Base-by-base conservation (phyloP, 768 basidiomycete genomes). In the Phylloporus sp. region DNA sequence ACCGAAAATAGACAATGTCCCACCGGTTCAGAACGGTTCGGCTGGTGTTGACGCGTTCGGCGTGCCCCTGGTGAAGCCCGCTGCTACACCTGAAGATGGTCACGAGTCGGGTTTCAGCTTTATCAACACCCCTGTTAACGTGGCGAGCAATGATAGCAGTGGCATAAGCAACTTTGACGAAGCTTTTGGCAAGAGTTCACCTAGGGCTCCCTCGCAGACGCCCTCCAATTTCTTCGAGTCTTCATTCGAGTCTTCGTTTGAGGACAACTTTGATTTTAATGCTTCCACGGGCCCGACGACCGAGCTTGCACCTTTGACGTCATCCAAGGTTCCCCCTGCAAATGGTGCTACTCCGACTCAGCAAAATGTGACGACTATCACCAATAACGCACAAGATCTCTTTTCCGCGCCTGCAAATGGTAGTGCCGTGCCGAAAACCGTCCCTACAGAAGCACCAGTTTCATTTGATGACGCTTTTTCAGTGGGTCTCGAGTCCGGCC, bases 81-180 rank as follows among this genome's bases (percentile, higher is more conserved):
- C 52, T 1, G 44, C 42, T 12, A 39, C 59, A n/a, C 38, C 62
- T 22, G 59, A 69, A 38, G 53, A 56, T 22, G 38, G 47, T 15
- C 61, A 58, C 40, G 60, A 61, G 45, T 53, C 61, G 0, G 53
- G 46, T 8, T 67, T 65, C 42, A 54, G 54, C 1, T 46, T 67
- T 39, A 39, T 65, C 53, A 53, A 49, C 23, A 28, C 51, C 15
- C 56, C 62, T 3, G 52, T 20, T 31, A 56, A 55, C 16, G 51
- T 41, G 43, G 31, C 49, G 10, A 59, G 53, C 45, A 53, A 49
- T 41, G 53, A 38, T 24, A 58, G 53, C 22, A 68, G 52, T 18
- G 70, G 62, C 18, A 55, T 84, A 2, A 82, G 75, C 56, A 88
- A 80, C 45, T 88, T 91, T 58, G 88, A 91, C 60, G 87, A 89